phyloP scores from a whole-genome alignment of 2,329 filamentous ascomycete species.

The Ceratocystis harringtonii region DNA sequence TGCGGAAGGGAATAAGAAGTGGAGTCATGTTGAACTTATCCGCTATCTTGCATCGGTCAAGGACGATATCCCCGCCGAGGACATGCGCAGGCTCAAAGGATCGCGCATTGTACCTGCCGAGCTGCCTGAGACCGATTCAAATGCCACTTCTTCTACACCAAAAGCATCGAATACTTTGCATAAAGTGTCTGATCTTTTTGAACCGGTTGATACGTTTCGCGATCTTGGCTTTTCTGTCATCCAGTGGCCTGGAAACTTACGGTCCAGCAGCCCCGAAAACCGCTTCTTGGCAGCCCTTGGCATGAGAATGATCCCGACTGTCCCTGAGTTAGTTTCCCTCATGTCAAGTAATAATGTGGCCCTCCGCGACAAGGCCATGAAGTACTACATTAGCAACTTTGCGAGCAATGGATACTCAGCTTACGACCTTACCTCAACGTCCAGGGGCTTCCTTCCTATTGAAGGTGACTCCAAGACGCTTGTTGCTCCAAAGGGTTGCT shows the following conservation, averaged over 20 bases:
- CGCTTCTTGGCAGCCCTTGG: constrained; percentile 61
- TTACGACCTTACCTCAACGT: constrained; percentile 42
- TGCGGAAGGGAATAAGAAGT: constrained; percentile 44
- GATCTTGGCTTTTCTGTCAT: constrained; percentile 59
- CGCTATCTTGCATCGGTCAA: constrained; percentile 85
- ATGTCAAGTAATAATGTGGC: constrained; percentile 48
- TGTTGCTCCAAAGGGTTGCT: constrained; percentile 62
- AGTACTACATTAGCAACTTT: constrained; percentile 71
- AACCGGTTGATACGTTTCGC: constrained; percentile 57
- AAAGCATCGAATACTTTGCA: constrained; percentile 42
- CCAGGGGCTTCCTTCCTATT: constrained; percentile 54
- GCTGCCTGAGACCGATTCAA: constrained; percentile 27
- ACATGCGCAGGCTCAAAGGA: constrained; percentile 62
- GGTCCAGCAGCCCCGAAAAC: constrained; percentile 52
- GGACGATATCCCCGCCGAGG: constrained; percentile 70
- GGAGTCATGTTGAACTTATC: constrained; percentile 89
- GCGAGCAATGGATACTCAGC: constrained; percentile 59
- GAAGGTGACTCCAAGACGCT: constrained; percentile 50
- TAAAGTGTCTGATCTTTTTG: constrained; percentile 64
- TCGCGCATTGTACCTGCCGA: constrained; percentile 76
- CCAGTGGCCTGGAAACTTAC: constrained; percentile 64
- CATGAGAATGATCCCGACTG: constrained; percentile 54
- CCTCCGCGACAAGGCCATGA: constrained; percentile 55
- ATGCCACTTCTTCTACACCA: constrained; percentile 36
- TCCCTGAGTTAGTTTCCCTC: constrained; percentile 59